Evolutionary conservation across 352 stramenopile species (phyloP), one percentile per base, ranked within the genome.

Genomic region (Bremia lactucae): DNA sequence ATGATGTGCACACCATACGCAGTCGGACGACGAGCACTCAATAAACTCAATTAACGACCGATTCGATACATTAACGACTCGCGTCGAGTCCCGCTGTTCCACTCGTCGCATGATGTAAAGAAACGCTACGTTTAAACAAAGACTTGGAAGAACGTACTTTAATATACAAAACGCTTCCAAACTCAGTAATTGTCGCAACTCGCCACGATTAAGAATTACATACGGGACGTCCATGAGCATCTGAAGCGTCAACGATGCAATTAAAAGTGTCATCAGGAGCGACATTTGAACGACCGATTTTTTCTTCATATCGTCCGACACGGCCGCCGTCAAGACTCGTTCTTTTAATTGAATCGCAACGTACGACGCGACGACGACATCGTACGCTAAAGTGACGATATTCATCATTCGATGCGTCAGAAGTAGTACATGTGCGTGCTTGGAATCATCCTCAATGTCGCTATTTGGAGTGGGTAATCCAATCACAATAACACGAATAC

Each of bases 41-140:
- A 83, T 70, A 50, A 83, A 86, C 46, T 86, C 73, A 16, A 86
- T 66, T 4, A 86, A 53, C 22, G 65, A 72, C 10, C 39, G 59
- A 9, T 62, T 59, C 8, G 69, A 65, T 42, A 74, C 42, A n/a
- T 80, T 56, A 15, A 82, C 51, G 26, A 76, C 59, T 20, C 70
- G 52, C 21, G 64, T 61, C 8, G 68, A 66, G 15, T 79, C 68
- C 8, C 63, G 68, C 54, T 81, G 68, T 46, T 86, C 68, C 11
- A 86, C 68, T 10, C 73, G 67, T 0, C 73, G 65, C 73, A 86
- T 86, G 48, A 82, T 82, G 45, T 83, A 86, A 21, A 86, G 51
- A 55, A 86, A 86, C 3, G 55, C 54, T 7, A 62, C 21, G 25
- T 68, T 86, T 28, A 86, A 41, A n/a, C 78, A 49, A 10, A 83